Percentiles rank a stretch among this genome's conserved stretches.
These are phyloP conservation scores for Physcomitrium patens DNA, from an alignment of 225 moss, liverwort and hornwort genomes.

Conservation along the genomic window DNA sequence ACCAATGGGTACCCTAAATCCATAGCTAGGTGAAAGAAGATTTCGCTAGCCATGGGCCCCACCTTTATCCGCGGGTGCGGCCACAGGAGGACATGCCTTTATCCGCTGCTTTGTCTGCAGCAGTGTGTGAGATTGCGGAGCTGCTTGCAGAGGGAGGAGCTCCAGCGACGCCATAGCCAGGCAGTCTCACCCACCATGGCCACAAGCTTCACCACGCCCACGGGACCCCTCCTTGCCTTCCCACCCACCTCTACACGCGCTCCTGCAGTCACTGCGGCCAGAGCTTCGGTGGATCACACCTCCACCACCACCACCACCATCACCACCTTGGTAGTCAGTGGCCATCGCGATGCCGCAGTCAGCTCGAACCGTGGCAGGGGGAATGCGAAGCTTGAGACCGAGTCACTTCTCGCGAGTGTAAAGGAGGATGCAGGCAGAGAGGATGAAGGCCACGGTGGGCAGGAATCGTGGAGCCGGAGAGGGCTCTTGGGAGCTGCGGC, in stretches of 20 bases:
- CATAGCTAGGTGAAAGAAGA: too few species aligned
- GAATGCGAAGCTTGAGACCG: constrained; percentile 15
- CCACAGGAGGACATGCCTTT: too few species aligned
- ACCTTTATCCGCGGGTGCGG: too few species aligned
- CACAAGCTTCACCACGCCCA: not conserved
- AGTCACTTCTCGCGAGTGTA: constrained; percentile 18
- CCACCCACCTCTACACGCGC: not conserved
- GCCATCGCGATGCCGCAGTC: not conserved
- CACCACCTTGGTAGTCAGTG: not conserved
- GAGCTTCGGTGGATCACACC: constrained; percentile 6
- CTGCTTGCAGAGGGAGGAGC: constrained; percentile 21
- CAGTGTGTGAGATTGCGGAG: too few species aligned
- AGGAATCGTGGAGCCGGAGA: constrained; percentile 45
- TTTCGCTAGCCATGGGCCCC: too few species aligned
- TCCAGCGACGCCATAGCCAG: constrained; percentile 40
- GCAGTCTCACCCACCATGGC: constrained; percentile 34
- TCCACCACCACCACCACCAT: not conserved
- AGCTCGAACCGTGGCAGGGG: constrained; percentile 1
- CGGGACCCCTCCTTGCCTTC: constrained; percentile 19
- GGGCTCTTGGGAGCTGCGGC: constrained; percentile 37
- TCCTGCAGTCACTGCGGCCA: not conserved
- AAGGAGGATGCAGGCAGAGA: constrained; percentile 24
- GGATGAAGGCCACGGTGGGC: constrained; percentile 19
- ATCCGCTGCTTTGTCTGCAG: too few species aligned
- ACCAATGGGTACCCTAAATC: too few species aligned